Conservation (phyloP, 768 basidiomycete species). For the Boletus bicolor region DNA sequence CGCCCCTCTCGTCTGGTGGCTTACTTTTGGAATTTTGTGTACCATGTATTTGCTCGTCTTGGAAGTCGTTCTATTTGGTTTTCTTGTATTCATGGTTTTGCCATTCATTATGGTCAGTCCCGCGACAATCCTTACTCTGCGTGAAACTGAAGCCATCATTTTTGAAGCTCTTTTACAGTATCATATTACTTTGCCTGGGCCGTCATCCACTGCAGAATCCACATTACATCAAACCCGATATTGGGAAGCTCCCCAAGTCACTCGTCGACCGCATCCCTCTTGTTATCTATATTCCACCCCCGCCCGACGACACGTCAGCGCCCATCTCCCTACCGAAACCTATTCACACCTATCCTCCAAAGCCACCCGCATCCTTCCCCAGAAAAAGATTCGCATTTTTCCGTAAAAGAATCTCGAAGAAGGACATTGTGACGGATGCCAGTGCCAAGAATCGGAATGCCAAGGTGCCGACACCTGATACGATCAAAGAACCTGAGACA, state of each 20-base stretch:
- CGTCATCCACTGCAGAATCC: slow-evolving; percentile 77
- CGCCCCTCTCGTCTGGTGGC: slow-evolving; percentile 85
- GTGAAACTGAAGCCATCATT: slow-evolving; percentile 4
- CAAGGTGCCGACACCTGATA: slow-evolving; percentile 10
- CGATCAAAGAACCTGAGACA: slow-evolving; percentile 37
- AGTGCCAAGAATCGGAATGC: slow-evolving; percentile 16
- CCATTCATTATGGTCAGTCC: slow-evolving; percentile 72
- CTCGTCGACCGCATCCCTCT: slow-evolving; percentile 78
- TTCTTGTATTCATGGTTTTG: slow-evolving; percentile 74
- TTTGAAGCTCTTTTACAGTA: slow-evolving; percentile 67
- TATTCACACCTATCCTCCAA: slow-evolving; percentile 65
- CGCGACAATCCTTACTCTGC: background rate
- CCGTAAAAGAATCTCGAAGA: slow-evolving; percentile 28
- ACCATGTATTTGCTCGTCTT: slow-evolving; percentile 74
- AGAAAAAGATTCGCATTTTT: slow-evolving; percentile 57
- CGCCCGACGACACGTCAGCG: slow-evolving; percentile 47
- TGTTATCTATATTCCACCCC: slow-evolving; percentile 81
- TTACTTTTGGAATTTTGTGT: slow-evolving; percentile 75
- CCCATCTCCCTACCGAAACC: slow-evolving; percentile 44
- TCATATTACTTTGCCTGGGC: slow-evolving; percentile 74
- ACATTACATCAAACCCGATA: slow-evolving; percentile 70
- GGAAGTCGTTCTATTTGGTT: slow-evolving; percentile 70
- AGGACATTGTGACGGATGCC: slow-evolving; percentile 16
- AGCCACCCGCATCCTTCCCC: slow-evolving; percentile 26
- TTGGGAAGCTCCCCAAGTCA: slow-evolving; percentile 67